Evolutionary conservation across 208 protist species (phyloP), one percentile per base, ranked within the genome.

Genomic region (Crithidia sp.): DNA sequence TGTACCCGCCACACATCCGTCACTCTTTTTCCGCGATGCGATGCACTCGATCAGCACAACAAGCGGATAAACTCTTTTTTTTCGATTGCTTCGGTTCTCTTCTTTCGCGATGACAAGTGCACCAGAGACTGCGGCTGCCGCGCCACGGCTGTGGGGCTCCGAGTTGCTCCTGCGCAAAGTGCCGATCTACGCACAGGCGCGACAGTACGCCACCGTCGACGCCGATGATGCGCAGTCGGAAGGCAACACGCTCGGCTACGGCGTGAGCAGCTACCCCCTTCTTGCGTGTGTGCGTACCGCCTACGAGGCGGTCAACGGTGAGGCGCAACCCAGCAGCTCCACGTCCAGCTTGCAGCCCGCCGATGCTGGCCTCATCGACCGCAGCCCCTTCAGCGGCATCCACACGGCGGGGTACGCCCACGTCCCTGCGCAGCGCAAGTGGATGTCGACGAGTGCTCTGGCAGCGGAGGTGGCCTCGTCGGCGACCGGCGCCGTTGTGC

Each of bases 81-180:
- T 28, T 28, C 28, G 28, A 28, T 28, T 28, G 28, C 28, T 28
- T 28, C 28, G 28, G 28, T 28, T 6, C 41, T 19, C 39, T 54
- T 62, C 40, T 58, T 36, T 16, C 28, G 28, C 28, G 28, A 76
- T 76, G 71, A 47, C 61, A 7, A 44, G 17, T 13, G 8, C 55
- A 28, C 14, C 40, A 36, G 62, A 55, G 7, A 7, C 67, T n/a
- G 41, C 16, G 7, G 13, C 72, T 9, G 36, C 47, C 2, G 37
- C 58, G 45, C 37, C 62, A 58, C 71, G 71, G 3, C 40, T 71
- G 10, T 67, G 72, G 37, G 88, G 88, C 7, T 88, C 85, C 1
- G 71, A 84, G 16, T 57, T 93, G 44, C 77, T 93, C 45, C 62
- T 93, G 53, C 74, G 60, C 14, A 93, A 93, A 62, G 63, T 90